These are phyloP conservation scores for Sarocladium kiliense DNA, from an alignment of 2,329 filamentous ascomycete genomes.

Conservation along the genomic window DNA sequence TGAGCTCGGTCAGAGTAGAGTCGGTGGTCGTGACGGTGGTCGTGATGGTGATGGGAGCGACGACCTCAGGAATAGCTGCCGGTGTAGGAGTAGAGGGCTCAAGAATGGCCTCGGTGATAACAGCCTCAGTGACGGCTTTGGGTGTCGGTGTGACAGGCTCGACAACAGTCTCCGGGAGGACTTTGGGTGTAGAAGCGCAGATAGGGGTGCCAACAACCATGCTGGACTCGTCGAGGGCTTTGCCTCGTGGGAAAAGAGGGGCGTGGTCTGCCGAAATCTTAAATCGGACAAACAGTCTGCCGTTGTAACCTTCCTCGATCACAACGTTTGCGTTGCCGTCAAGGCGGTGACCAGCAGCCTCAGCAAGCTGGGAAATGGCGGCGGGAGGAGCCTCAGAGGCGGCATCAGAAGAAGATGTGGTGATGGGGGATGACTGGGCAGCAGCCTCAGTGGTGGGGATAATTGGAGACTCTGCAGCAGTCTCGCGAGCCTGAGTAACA, in stretches of 20 bases:
- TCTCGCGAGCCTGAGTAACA: no score
- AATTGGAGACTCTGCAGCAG: background rate
- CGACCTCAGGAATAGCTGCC: background rate
- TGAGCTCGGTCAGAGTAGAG: background rate
- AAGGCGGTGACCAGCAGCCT: background rate
- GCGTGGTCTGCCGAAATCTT: slow-evolving; percentile 4
- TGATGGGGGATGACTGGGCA: no score
- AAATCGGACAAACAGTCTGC: slow-evolving; percentile 7
- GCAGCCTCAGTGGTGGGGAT: no score
- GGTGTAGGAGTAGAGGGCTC: background rate
- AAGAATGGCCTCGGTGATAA: background rate
- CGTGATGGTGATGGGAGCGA: background rate
- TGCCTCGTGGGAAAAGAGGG: background rate
- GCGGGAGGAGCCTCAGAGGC: background rate
- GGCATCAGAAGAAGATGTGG: background rate
- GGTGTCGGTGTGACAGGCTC: background rate
- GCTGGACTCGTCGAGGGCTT: background rate
- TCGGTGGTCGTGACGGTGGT: background rate
- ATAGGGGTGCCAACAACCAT: background rate
- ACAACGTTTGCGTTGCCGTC: slow-evolving; percentile 1
- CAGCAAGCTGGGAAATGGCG: slow-evolving; percentile 1
- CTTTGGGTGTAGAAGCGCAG: background rate
- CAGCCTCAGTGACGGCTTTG: no score
- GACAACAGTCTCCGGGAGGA: background rate
- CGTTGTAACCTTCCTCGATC: background rate